These are phyloP conservation scores for Filosporella fistucella DNA, from an alignment of 495 filamentous ascomycete genomes.

Conservation along the genomic window DNA sequence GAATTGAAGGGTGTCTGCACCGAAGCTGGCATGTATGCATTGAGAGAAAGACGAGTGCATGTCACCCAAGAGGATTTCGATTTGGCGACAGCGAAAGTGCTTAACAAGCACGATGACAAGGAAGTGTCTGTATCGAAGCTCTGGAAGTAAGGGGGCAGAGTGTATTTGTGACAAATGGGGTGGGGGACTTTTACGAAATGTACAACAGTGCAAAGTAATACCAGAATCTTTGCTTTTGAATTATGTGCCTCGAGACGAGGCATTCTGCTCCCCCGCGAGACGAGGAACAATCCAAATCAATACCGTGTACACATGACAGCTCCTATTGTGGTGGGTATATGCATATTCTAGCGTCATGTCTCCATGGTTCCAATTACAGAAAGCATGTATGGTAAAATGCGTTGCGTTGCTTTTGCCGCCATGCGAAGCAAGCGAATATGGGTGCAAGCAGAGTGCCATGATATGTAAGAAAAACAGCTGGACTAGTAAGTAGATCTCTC, in stretches of 20 bases:
- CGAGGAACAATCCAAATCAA: not conserved
- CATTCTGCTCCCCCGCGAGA: no score
- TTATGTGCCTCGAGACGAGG: not conserved
- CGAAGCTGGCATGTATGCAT: conserved; percentile 95
- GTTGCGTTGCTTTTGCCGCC: no score
- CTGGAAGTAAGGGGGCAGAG: conserved; percentile 65
- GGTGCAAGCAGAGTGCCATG: no score
- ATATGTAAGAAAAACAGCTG: no score
- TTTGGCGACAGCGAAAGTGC: conserved; percentile 95
- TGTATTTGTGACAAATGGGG: not conserved
- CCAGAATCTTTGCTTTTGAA: not conserved
- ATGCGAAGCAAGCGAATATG: no score
- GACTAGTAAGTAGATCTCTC: no score
- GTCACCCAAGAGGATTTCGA: conserved; percentile 99
- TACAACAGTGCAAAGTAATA: conserved; percentile 15
- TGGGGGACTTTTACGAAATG: no score
- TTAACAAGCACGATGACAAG: conserved; percentile 99
- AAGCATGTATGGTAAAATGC: no score
- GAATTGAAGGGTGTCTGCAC: conserved; percentile 98
- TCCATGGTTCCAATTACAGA: no score
- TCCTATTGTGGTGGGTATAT: no score
- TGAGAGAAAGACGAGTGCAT: conserved; percentile 91
- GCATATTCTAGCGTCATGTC: no score
- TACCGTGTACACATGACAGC: conserved; percentile 29
- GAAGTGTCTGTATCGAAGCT: conserved; percentile 84